Base-by-base conservation (phyloP, 371 early-diverging fungal genomes). In the Pancytospora philotis region DNA sequence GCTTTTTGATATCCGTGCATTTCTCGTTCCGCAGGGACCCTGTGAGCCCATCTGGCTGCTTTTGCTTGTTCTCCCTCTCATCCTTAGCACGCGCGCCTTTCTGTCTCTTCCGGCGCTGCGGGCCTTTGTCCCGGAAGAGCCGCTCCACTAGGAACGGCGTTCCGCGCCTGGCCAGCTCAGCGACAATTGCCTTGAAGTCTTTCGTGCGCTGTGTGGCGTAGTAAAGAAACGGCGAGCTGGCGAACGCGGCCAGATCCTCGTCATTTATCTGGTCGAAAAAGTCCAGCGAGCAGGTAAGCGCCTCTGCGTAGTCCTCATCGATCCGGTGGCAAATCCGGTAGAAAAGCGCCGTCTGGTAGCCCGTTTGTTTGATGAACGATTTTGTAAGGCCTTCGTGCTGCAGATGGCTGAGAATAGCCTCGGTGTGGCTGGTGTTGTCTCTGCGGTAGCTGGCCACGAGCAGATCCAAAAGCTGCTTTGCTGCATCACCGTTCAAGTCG, bases 241-340 rank as follows among this genome's bases (percentile, higher is more conserved):
- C 45, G 22, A 41, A 41, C 13, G 45, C 45, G 22, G 22, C 22
- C 13, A 41, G 45, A 41, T 41, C 45, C 45, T 41, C 13, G 22
- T 41, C 45, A 13, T 41, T 22, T 13, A 41, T 41, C 13, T 41
- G 22, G 22, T 22, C 22, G 22, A 41, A 41, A 41, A 13, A 41
- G 13, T 13, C 45, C 13, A 41, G 45, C 13, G 13, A 13, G 22
- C 45, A 13, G 22, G 45, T 22, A 28, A 64, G 31, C 1, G 56
- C 64, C 52, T 64, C 64, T 0, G 48, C 64, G 55, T 64, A 64
- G 37, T 48, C 64, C 55, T 38, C 38, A 25, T 64, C 64, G 30
- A 64, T 27, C 13, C 16, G 10, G 19, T 16, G 30, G 22, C 64
- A 64, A 28, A 3, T 10, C n/a, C 55, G 39, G 25, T 58, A 64